Percentiles rank a stretch among this genome's conserved stretches.
Conservation (phyloP, 1,284 basidiomycete species). For the Fomitopsis palustris region DNA sequence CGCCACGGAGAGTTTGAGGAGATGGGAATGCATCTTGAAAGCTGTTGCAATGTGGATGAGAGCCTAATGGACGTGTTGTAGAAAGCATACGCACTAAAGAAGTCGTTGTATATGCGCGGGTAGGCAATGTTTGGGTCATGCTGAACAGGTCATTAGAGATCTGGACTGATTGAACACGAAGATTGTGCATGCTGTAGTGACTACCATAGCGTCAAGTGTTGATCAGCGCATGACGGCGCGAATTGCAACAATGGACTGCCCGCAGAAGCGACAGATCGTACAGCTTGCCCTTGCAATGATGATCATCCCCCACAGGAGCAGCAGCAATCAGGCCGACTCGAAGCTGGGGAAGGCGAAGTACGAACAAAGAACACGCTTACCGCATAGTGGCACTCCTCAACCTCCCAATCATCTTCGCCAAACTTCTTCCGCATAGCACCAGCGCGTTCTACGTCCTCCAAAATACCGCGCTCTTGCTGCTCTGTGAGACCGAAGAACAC, state of each 20-base stretch:
- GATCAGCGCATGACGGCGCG: too few relatives aligned
- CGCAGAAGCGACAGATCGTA: too few relatives aligned
- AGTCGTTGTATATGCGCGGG: conserved; percentile 88
- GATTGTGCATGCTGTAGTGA: too few relatives aligned
- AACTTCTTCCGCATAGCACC: conserved; percentile 60
- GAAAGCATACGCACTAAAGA: conserved; percentile 64
- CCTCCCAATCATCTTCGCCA: conserved; percentile 76
- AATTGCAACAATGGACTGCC: too few relatives aligned
- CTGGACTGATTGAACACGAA: too few relatives aligned
- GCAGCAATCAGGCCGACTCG: not conserved
- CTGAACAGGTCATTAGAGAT: conserved; percentile 32
- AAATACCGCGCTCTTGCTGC: conserved; percentile 69
- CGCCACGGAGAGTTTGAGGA: conserved; percentile 86
- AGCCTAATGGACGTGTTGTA: not conserved
- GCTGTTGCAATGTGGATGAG: conserved; percentile 43
- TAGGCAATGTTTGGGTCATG: conserved; percentile 85
- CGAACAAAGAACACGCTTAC: conserved; percentile 37
- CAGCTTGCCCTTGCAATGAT: too few relatives aligned
- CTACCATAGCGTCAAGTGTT: too few relatives aligned
- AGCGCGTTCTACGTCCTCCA: conserved; percentile 80
- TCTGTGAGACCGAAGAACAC: conserved; percentile 87
- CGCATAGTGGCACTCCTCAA: conserved; percentile 86
- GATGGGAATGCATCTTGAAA: conserved; percentile 85
- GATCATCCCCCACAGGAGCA: too few relatives aligned
- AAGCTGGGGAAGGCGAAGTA: not conserved